These are phyloP conservation scores for Macrolepiota albuminosa DNA, from an alignment of 768 basidiomycete species.

Conservation along the genomic window DNA sequence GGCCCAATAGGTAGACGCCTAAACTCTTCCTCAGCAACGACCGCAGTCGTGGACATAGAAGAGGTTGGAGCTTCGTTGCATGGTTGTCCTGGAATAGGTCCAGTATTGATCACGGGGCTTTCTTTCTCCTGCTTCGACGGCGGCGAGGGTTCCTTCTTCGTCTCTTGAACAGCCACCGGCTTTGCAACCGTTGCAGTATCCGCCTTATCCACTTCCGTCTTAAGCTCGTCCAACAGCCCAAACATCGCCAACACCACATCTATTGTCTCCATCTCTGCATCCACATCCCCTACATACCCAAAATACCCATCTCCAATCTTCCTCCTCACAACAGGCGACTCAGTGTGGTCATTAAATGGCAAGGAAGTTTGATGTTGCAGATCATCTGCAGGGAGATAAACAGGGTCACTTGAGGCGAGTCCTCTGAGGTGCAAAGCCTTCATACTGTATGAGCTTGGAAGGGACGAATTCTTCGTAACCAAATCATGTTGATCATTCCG, in stretches of 20 bases:
- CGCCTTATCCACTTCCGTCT: not conserved
- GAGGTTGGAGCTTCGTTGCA: not conserved
- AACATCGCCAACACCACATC: slow-evolving; percentile 33
- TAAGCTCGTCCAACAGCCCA: slow-evolving; percentile 22
- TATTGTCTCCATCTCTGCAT: slow-evolving; percentile 30
- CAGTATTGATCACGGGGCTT: not conserved
- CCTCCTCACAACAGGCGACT: slow-evolving; percentile 28
- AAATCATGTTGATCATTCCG: slow-evolving; percentile 17
- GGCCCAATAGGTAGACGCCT: slow-evolving; percentile 2
- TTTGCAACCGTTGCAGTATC: not conserved
- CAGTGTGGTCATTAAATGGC: slow-evolving; percentile 15
- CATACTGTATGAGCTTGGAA: slow-evolving; percentile 24
- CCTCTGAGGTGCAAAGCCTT: slow-evolving; percentile 25
- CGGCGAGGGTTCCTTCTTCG: not conserved
- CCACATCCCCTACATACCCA: slow-evolving; percentile 40
- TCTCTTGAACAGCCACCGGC: no score
- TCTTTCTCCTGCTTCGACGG: not conserved
- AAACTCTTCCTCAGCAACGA: not conserved
- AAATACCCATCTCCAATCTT: slow-evolving; percentile 29
- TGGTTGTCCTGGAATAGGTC: not conserved
- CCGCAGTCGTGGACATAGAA: not conserved
- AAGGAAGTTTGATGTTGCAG: not conserved
- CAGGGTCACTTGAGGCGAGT: slow-evolving; percentile 11
- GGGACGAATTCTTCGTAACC: slow-evolving; percentile 12
- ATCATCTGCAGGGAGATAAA: slow-evolving; percentile 20